Evolutionary conservation across 2,329 filamentous ascomycete species (phyloP).

Genomic region (Aspergillus amoenus): DNA sequence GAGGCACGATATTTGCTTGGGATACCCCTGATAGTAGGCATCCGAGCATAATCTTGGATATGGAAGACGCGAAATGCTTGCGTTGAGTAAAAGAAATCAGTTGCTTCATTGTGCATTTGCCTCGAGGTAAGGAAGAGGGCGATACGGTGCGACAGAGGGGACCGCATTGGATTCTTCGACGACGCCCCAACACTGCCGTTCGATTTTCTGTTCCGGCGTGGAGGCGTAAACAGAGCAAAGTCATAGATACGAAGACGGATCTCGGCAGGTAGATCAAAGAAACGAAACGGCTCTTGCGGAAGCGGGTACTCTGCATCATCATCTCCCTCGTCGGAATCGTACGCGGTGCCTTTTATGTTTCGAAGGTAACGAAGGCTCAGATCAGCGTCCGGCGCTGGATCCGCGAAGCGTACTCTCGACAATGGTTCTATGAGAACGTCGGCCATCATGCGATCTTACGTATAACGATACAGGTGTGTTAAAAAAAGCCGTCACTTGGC

Average conservation of each 20-base stretch:
- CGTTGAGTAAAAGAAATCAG: slow-evolving; percentile 51
- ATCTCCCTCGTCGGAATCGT: slow-evolving; percentile 21
- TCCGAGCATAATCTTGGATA: slow-evolving; percentile 49
- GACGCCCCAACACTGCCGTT: slow-evolving; percentile 38
- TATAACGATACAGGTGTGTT: slow-evolving; percentile 19
- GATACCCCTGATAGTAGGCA: slow-evolving; percentile 49
- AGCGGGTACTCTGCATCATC: slow-evolving; percentile 13
- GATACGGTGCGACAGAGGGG: slow-evolving; percentile 36
- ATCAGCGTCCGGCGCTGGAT: slow-evolving; percentile 10
- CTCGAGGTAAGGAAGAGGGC: slow-evolving; percentile 42
- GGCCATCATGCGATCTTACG: slow-evolving; percentile 17
- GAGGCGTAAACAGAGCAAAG: slow-evolving; percentile 42
- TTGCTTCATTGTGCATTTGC: slow-evolving; percentile 52
- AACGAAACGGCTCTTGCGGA: slow-evolving; percentile 42
- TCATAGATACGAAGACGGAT: slow-evolving; percentile 53
- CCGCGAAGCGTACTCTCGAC: slow-evolving; percentile 26
- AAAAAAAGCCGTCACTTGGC: slow-evolving; percentile 5
- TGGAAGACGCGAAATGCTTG: slow-evolving; percentile 56
- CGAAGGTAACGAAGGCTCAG: slow-evolving; percentile 13
- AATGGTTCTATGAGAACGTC: slow-evolving; percentile 23
- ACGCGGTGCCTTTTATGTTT: slow-evolving; percentile 16
- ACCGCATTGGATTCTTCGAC: slow-evolving; percentile 34
- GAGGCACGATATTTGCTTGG: slow-evolving; percentile 51
- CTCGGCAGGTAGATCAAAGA: slow-evolving; percentile 55
- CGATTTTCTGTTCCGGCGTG: slow-evolving; percentile 23